A percentile compares a stretch with the other conserved stretches of the same genome.
phyloP scores from a whole-genome alignment of 2,329 filamentous ascomycete genomes.

The Colletotrichum euphorbiae region DNA sequence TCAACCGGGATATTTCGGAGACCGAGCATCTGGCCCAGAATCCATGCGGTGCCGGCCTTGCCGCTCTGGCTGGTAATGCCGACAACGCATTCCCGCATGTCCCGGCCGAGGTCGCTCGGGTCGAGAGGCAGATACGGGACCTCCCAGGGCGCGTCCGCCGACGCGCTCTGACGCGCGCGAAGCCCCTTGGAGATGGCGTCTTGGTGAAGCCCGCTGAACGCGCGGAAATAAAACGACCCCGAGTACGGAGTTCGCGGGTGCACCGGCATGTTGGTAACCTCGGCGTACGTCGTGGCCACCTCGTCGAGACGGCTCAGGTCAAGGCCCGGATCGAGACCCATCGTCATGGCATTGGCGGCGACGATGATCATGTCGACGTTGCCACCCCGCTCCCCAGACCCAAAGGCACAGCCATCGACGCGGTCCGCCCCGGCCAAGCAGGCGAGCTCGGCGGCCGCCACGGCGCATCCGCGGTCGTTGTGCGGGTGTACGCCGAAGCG shows the following conservation, averaged over 20 bases:
- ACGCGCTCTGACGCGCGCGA: neutral
- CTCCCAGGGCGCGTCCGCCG: neutral
- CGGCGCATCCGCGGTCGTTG: conserved; percentile 86
- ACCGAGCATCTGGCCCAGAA: too few relatives aligned
- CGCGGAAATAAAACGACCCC: neutral
- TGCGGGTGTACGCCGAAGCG: conserved; percentile 92
- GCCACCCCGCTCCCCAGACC: neutral
- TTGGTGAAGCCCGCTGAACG: neutral
- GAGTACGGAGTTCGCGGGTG: neutral
- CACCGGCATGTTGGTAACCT: neutral
- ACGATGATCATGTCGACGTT: neutral
- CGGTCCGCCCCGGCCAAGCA: neutral
- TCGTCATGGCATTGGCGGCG: neutral
- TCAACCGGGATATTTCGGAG: too few relatives aligned
- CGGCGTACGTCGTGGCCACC: neutral
- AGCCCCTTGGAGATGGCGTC: neutral
- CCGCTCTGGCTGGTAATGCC: neutral
- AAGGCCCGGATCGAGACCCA: neutral
- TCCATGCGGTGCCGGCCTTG: neutral
- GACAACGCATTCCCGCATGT: neutral
- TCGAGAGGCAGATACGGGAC: neutral
- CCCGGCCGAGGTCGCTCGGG: neutral
- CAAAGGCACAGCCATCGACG: neutral
- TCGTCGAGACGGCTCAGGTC: neutral
- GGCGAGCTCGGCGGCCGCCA: neutral